These are phyloP conservation scores for Aspergillus brasiliensis DNA, from an alignment of 2,329 filamentous ascomycete species.

Conservation along the genomic window DNA sequence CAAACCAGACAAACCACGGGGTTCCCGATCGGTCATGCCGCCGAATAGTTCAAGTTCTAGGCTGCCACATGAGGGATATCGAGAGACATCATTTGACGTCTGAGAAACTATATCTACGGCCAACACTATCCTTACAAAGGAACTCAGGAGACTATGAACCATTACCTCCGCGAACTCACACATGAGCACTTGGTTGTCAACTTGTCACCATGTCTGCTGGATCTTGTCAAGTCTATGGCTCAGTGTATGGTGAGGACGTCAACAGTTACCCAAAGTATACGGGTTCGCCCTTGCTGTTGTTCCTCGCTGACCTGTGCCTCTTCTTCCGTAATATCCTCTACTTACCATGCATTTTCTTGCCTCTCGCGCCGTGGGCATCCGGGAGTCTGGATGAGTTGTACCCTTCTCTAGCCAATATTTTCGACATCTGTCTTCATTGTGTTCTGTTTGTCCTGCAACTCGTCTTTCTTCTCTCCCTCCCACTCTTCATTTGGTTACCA, in stretches of 20 bases:
- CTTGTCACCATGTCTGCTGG: not conserved
- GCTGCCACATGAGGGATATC: not conserved
- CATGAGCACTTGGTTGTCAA: not conserved
- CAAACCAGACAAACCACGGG: not conserved
- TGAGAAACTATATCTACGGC: not conserved
- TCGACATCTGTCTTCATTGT: slow-evolving; percentile 59
- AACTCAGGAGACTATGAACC: not conserved
- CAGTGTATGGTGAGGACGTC: not conserved
- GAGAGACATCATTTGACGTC: not conserved
- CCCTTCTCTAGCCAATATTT: slow-evolving; percentile 58
- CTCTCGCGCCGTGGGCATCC: slow-evolving; percentile 56
- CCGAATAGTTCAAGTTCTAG: not conserved
- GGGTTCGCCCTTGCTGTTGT: not conserved
- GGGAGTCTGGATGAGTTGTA: slow-evolving; percentile 66
- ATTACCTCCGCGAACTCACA: not conserved
- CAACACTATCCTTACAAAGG: not conserved
- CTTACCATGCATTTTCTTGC: slow-evolving; percentile 64
- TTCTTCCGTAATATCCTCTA: slow-evolving; percentile 35
- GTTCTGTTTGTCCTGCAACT: slow-evolving; percentile 63
- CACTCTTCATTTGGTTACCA: slow-evolving; percentile 61
- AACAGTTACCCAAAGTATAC: not conserved
- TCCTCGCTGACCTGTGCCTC: slow-evolving; percentile 20
- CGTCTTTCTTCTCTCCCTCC: slow-evolving; percentile 61
- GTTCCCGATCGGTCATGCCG: not conserved
- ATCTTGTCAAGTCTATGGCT: not conserved